phyloP scores from a whole-genome alignment of 768 basidiomycete genomes.

The Lactarius trivialis region DNA sequence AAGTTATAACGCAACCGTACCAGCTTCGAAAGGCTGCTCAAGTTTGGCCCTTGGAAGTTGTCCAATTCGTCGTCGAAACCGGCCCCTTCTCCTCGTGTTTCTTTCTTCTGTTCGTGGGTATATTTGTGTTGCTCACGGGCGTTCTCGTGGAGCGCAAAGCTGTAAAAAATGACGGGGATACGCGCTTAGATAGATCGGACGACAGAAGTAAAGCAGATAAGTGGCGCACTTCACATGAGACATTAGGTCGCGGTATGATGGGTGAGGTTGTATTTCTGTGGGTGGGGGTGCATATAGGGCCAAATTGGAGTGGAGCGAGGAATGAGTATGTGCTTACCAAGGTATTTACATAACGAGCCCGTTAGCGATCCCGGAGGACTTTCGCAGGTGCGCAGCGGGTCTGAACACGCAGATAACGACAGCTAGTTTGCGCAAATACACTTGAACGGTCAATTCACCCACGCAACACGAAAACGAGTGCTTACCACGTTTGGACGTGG shows the following conservation, averaged over 20 bases:
- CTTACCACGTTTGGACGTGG: neutral
- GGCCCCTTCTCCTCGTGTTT: neutral
- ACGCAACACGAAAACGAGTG: neutral
- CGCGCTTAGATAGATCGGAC: neutral
- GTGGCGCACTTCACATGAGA: neutral
- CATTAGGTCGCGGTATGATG: neutral
- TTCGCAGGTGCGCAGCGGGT: constrained; percentile 22
- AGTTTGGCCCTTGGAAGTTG: constrained; percentile 11
- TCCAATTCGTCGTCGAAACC: constrained; percentile 6
- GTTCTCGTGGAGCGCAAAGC: constrained; percentile 9
- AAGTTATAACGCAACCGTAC: neutral
- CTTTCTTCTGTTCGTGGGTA: constrained; percentile 1
- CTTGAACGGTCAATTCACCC: neutral
- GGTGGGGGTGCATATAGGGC: neutral
- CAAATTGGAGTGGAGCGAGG: neutral
- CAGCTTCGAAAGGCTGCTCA: constrained; percentile 12
- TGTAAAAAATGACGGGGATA: neutral
- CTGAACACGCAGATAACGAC: constrained; percentile 22
- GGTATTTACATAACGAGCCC: neutral
- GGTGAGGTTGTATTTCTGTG: neutral
- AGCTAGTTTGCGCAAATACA: neutral
- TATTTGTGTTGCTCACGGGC: neutral
- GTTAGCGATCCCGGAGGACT: constrained; percentile 21
- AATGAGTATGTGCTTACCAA: neutral
- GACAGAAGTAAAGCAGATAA: neutral